phyloP scores from a whole-genome alignment of 2,329 filamentous ascomycete genomes.

The Fusarium sp. region DNA sequence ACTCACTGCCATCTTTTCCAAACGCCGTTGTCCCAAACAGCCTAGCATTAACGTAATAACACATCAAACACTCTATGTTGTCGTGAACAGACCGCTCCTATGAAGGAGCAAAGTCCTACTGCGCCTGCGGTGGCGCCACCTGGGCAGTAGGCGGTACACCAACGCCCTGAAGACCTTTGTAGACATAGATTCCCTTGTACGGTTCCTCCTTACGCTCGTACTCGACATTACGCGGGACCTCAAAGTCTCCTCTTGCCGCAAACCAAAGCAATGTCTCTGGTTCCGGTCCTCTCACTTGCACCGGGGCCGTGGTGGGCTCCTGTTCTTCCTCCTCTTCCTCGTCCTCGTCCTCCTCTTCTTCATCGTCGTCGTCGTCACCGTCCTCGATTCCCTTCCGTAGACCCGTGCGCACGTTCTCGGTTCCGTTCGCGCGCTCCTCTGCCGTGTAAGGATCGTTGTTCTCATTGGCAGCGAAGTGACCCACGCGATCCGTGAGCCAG shows the following conservation, averaged over 20 bases:
- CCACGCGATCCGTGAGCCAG: slow-evolving; percentile 57
- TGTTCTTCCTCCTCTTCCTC: slow-evolving; percentile 18
- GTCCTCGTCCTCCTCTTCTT: slow-evolving; percentile 60
- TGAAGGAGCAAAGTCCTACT: slow-evolving; percentile 28
- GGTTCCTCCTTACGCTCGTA: slow-evolving; percentile 52
- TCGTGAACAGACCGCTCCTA: not conserved
- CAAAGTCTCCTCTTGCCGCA: slow-evolving; percentile 57
- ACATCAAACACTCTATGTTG: not conserved
- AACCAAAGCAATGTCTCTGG: slow-evolving; percentile 63
- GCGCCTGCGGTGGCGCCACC: slow-evolving; percentile 2
- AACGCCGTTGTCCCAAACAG: not conserved
- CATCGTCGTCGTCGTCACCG: slow-evolving; percentile 66
- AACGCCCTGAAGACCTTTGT: slow-evolving; percentile 52
- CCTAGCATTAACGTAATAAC: not conserved
- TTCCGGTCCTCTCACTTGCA: slow-evolving; percentile 56
- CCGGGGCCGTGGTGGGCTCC: slow-evolving; percentile 6
- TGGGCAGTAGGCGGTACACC: slow-evolving; percentile 47
- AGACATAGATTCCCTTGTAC: slow-evolving; percentile 20
- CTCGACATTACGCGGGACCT: slow-evolving; percentile 60
- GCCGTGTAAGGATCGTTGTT: slow-evolving; percentile 75
- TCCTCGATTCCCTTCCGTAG: slow-evolving; percentile 67
- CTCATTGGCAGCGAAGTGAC: slow-evolving; percentile 57
- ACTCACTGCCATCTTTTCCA: slow-evolving; percentile 3
- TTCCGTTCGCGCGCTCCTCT: slow-evolving; percentile 74
- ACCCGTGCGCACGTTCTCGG: slow-evolving; percentile 79